phyloP scores from a whole-genome alignment of 148 eudicot species.

The Rhododendron henanense region DNA sequence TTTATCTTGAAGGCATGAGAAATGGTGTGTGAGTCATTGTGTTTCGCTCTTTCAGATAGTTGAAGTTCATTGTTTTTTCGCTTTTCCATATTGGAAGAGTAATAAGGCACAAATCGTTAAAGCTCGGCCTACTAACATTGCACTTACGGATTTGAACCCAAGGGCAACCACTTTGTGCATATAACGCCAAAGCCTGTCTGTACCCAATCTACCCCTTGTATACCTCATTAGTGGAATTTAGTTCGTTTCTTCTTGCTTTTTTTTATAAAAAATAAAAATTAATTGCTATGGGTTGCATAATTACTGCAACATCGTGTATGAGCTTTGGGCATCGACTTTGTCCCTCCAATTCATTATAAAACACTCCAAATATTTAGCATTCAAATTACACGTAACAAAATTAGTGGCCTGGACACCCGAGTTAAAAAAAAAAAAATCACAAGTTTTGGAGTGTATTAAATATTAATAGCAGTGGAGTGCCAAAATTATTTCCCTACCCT shows the following conservation, averaged over 20 bases:
- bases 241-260: neutral
- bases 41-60: neutral
- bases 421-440: neutral
- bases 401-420: neutral
- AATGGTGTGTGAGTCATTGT: slow-evolving; percentile 54
- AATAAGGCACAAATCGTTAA: neutral
- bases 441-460: neutral
- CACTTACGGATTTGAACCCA: neutral
- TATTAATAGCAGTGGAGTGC: neutral
- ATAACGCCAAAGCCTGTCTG: neutral
- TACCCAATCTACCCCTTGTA: neutral
- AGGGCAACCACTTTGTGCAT: neutral
- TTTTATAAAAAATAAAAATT: too few relatives aligned
- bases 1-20: slow-evolving; percentile 65
- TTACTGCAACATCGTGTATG: neutral
- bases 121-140: neutral
- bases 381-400: neutral
- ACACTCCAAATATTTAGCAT: neutral
- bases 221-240: neutral
- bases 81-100: neutral
- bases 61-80: neutral
- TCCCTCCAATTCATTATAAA: neutral
- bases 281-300: neutral
- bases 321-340: neutral
- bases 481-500: neutral